Percentiles rank a stretch among this genome's conserved stretches.
These are phyloP conservation scores for Chaetomium tenue DNA, from an alignment of 495 filamentous ascomycete genomes.

Conservation along the genomic window DNA sequence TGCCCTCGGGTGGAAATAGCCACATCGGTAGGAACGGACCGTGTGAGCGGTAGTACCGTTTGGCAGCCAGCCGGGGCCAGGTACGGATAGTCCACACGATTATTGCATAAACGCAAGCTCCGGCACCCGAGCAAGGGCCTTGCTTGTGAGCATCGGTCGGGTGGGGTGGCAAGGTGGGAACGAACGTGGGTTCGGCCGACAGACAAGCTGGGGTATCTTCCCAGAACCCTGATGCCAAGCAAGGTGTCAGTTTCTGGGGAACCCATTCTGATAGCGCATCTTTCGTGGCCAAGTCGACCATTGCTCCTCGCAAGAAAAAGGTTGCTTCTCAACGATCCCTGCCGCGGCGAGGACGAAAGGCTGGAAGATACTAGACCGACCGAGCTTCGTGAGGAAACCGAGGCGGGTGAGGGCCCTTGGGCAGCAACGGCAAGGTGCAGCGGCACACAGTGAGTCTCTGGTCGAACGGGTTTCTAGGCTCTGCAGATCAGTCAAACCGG, in stretches of 20 bases:
- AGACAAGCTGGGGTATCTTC: constrained; percentile 19
- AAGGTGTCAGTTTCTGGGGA: not conserved
- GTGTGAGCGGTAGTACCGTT: constrained; percentile 41
- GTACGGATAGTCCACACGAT: constrained; percentile 17
- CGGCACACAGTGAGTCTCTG: not conserved
- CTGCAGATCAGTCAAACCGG: constrained; percentile 23
- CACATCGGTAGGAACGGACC: constrained; percentile 48
- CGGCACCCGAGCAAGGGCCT: constrained; percentile 9
- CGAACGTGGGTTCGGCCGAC: constrained; percentile 19
- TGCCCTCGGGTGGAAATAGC: constrained; percentile 38
- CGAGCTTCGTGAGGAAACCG: not conserved
- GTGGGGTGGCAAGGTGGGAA: constrained; percentile 28
- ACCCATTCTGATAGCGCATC: constrained; percentile 1
- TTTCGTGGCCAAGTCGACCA: not conserved
- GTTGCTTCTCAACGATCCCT: not conserved
- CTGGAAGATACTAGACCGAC: not conserved
- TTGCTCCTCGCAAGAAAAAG: not conserved
- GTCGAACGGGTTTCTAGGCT: constrained; percentile 29
- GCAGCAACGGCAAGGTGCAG: constrained; percentile 13
- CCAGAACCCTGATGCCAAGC: constrained; percentile 23
- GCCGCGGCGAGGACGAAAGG: not conserved
- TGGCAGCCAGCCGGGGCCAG: constrained; percentile 22
- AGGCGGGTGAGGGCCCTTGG: constrained; percentile 1
- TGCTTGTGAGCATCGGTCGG: constrained; percentile 17
- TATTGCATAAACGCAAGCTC: constrained; percentile 29